Conservation (phyloP, 441 rosid genomes). For the Raphanus hybrid region DNA sequence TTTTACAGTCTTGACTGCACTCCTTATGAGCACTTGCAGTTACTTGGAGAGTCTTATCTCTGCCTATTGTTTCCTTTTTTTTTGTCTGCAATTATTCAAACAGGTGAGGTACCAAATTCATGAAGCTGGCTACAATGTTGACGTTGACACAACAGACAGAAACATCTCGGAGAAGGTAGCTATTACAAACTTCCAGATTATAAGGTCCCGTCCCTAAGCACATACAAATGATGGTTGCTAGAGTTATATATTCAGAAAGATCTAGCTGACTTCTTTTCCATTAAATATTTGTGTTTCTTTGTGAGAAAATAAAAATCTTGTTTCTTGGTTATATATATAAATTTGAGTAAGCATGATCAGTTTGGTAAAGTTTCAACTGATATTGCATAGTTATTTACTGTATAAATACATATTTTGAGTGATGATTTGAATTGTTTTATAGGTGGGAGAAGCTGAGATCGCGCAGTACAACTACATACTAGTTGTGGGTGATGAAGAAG, state of each 20-base stretch:
- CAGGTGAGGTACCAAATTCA: conserved; percentile 75
- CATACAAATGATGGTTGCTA: neutral
- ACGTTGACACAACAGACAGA: conserved; percentile 79
- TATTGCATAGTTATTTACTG: neutral
- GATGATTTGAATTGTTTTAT: conserved; percentile 22
- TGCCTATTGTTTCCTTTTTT: neutral
- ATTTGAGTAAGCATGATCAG: too few species aligned
- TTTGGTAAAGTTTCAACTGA: too few species aligned
- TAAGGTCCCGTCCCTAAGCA: neutral
- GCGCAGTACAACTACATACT: conserved; percentile 92
- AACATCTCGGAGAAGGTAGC: conserved; percentile 92
- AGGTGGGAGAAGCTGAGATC: conserved; percentile 96
- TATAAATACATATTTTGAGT: neutral
- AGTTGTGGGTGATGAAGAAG: conserved; percentile 94
- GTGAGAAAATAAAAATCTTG: too few species aligned
- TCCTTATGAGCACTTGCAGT: neutral
- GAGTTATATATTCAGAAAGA: too few species aligned
- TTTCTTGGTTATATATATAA: too few species aligned
- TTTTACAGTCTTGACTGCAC: conserved; percentile 37
- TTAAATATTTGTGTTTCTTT: too few species aligned
- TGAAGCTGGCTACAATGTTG: conserved; percentile 79
- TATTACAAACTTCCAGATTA: neutral
- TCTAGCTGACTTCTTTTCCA: too few species aligned
- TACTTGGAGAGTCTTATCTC: conserved; percentile 26
- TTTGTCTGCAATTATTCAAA: conserved; percentile 17